Conservation (phyloP, 2,329 filamentous ascomycete species). For the Cladosporium sp. region DNA sequence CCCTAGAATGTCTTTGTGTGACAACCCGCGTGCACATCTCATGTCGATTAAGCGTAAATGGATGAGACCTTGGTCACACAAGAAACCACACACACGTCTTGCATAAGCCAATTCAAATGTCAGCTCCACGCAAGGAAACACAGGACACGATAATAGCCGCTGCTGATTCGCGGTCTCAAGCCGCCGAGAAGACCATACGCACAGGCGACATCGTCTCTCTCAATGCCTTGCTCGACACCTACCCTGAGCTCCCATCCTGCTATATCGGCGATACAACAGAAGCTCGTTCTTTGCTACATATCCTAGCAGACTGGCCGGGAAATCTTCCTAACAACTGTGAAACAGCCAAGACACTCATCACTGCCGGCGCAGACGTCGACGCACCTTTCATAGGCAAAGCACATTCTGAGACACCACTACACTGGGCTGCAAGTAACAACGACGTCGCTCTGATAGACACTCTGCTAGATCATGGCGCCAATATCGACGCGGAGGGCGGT, state of each 20-base stretch:
- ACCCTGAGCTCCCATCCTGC: neutral
- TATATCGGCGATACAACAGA: neutral
- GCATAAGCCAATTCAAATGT: no score
- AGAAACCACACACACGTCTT: no score
- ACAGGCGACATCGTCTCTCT: neutral
- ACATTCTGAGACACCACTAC: slow-evolving; percentile 3
- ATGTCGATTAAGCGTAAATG: no score
- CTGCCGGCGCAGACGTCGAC: slow-evolving; percentile 7
- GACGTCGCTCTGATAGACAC: slow-evolving; percentile 2
- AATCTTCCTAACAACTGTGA: neutral
- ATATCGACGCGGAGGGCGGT: neutral
- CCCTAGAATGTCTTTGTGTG: no score
- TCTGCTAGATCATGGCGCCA: neutral
- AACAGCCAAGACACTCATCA: neutral
- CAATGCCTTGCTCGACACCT: neutral
- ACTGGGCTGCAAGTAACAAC: slow-evolving; percentile 8
- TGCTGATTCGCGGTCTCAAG: neutral
- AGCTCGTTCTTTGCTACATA: slow-evolving; percentile 2
- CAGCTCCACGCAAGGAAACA: no score
- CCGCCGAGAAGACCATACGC: neutral
- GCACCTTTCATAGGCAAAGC: slow-evolving; percentile 2
- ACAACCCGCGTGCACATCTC: no score
- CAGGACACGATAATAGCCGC: neutral
- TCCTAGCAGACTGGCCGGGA: slow-evolving; percentile 7
- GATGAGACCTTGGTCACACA: no score